Evolutionary conservation across 2,329 filamentous ascomycete species (phyloP).

Genomic region (Penicillium freii): DNA sequence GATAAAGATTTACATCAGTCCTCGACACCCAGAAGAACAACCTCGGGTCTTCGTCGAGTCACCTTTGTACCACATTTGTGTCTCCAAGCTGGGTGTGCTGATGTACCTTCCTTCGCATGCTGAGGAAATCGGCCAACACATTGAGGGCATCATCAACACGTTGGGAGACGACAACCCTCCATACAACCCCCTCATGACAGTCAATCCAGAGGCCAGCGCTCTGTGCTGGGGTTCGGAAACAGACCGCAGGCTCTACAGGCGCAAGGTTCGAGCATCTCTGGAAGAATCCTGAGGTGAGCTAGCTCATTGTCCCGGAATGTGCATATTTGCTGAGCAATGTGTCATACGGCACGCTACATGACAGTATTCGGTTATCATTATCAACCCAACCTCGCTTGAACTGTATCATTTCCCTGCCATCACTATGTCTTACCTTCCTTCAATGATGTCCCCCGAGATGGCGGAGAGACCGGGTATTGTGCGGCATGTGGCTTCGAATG

Average conservation of each 20-base stretch:
- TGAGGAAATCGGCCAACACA: slow-evolving; percentile 78
- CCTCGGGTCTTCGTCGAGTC: slow-evolving; percentile 80
- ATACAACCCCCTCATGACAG: slow-evolving; percentile 84
- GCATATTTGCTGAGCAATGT: neutral
- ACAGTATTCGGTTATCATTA: neutral
- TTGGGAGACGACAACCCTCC: slow-evolving; percentile 86
- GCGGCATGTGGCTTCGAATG: slow-evolving; percentile 17
- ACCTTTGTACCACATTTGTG: slow-evolving; percentile 80
- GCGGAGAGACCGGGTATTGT: neutral
- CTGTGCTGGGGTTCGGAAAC: slow-evolving; percentile 80
- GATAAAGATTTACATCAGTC: slow-evolving; percentile 75
- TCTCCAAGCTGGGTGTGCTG: slow-evolving; percentile 74
- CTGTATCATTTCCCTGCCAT: neutral
- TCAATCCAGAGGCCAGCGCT: slow-evolving; percentile 81
- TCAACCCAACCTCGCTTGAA: neutral
- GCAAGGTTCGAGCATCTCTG: slow-evolving; percentile 59
- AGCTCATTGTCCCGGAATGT: neutral
- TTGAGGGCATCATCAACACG: slow-evolving; percentile 75
- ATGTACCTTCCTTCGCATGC: slow-evolving; percentile 73
- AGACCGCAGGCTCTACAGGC: slow-evolving; percentile 80
- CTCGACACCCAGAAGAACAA: slow-evolving; percentile 82
- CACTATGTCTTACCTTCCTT: neutral
- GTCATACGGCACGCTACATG: neutral
- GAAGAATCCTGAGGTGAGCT: neutral
- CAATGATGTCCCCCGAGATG: neutral